Evolutionary conservation across 345 rosid genomes (phyloP).

Genomic region (Sonneratia alba): DNA sequence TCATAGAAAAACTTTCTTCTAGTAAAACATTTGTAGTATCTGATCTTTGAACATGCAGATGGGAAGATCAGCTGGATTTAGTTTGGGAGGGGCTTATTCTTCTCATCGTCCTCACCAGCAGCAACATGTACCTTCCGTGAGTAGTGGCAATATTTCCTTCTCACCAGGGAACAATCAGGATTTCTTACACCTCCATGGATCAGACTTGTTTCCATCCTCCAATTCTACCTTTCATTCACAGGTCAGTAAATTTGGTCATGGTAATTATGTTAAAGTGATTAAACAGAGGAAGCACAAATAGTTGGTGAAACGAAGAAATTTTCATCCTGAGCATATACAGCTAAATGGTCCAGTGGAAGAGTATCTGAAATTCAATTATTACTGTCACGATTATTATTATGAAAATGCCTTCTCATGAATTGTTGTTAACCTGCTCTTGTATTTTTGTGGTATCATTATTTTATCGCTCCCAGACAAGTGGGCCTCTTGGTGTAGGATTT

Average conservation of each 20-base stretch:
- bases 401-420: background rate
- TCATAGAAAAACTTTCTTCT: background rate
- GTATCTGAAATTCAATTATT: background rate
- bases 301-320: background rate
- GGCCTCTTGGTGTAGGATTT: constrained; percentile 77
- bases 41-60: constrained; percentile 34
- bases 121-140: constrained; percentile 71
- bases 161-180: constrained; percentile 60
- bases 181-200: constrained; percentile 59
- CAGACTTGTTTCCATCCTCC: constrained; percentile 75
- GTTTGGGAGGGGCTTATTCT: constrained; percentile 66
- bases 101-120: constrained; percentile 96
- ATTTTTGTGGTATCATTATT: background rate
- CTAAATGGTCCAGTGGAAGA: background rate
- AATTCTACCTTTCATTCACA: constrained; percentile 73
- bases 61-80: constrained; percentile 89
- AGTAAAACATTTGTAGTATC: background rate
- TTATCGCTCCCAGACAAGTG: constrained; percentile 47
- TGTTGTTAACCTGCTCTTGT: background rate
- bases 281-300: background rate
- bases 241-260: constrained; percentile 36
- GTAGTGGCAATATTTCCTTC: constrained; percentile 52
- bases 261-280: background rate
- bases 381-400: background rate
- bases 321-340: background rate